Evolutionary conservation across 495 filamentous ascomycete genomes (phyloP).

Genomic region (Amniculicola lignicola): DNA sequence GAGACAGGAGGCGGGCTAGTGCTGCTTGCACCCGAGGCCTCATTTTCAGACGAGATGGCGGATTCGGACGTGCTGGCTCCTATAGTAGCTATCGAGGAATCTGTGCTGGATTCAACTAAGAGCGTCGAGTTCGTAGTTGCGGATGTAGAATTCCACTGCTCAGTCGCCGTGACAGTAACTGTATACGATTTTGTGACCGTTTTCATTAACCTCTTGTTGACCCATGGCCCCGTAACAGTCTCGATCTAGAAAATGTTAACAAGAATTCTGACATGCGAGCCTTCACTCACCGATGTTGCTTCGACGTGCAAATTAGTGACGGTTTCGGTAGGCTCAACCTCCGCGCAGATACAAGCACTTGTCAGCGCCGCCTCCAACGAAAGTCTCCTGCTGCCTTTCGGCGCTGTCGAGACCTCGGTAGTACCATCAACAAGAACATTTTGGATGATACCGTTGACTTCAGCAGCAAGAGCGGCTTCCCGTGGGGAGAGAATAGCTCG

Average conservation of each 20-base stretch:
- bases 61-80: no score
- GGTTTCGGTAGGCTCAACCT: constrained; percentile 6
- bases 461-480: constrained; percentile 1
- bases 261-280: no score
- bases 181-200: no score
- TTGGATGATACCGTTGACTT: not conserved
- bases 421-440: constrained; percentile 4
- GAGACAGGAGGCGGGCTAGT: no score
- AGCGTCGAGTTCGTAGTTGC: not conserved
- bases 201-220: no score
- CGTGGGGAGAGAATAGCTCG: not conserved
- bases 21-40: no score
- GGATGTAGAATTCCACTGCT: no score
- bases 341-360: constrained; percentile 10
- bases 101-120: not conserved
- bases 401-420: not conserved
- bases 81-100: no score
- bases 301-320: constrained; percentile 6
- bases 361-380: not conserved
- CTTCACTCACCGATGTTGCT: constrained; percentile 6
- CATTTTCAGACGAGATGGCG: no score
- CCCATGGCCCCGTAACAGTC: no score
- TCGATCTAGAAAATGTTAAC: no score
- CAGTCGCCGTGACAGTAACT: no score
- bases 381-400: not conserved